Percentiles rank a stretch among this genome's conserved stretches.
These are phyloP conservation scores for Dendrobium huoshanense DNA, from an alignment of 106 monocot genomes.

Conservation along the genomic window DNA sequence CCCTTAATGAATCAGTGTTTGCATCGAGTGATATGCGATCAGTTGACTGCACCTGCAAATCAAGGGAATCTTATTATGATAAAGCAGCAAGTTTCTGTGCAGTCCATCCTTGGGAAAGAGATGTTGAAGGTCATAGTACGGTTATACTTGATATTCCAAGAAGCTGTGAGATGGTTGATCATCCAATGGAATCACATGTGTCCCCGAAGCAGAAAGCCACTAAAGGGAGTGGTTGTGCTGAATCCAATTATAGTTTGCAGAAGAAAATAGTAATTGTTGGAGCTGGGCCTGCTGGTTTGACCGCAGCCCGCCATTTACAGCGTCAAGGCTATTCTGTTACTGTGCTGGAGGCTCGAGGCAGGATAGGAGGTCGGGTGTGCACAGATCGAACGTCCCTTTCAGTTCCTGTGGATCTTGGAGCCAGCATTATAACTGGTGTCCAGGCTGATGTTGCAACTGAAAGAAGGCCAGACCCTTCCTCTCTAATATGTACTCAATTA, in stretches of 20 bases:
- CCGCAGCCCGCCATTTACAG: slow-evolving; percentile 90
- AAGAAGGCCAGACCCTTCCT: slow-evolving; percentile 88
- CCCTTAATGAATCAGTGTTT: slow-evolving; percentile 1
- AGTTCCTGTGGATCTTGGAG: slow-evolving; percentile 99
- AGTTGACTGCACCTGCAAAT: neutral
- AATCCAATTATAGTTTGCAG: slow-evolving; percentile 13
- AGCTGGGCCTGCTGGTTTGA: slow-evolving; percentile 92
- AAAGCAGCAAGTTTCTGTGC: neutral
- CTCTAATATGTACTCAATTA: slow-evolving; percentile 83
- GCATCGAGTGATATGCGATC: slow-evolving; percentile 8
- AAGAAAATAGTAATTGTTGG: slow-evolving; percentile 77
- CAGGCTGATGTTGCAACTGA: slow-evolving; percentile 96
- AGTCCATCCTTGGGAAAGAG: slow-evolving; percentile 3
- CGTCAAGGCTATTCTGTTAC: slow-evolving; percentile 81
- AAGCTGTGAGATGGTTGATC: slow-evolving; percentile 2
- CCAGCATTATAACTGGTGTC: slow-evolving; percentile 98
- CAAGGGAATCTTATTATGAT: neutral
- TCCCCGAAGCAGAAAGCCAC: slow-evolving; percentile 15
- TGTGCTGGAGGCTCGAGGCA: slow-evolving; percentile 88
- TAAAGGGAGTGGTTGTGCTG: slow-evolving; percentile 1
- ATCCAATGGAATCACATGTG: slow-evolving; percentile 3
- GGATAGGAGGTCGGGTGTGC: slow-evolving; percentile 92
- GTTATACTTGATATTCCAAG: neutral
- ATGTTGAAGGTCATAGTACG: neutral
- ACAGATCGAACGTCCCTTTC: slow-evolving; percentile 87